Conservation (phyloP, 2,329 filamentous ascomycete genomes). For the Colletotrichum sojae region DNA sequence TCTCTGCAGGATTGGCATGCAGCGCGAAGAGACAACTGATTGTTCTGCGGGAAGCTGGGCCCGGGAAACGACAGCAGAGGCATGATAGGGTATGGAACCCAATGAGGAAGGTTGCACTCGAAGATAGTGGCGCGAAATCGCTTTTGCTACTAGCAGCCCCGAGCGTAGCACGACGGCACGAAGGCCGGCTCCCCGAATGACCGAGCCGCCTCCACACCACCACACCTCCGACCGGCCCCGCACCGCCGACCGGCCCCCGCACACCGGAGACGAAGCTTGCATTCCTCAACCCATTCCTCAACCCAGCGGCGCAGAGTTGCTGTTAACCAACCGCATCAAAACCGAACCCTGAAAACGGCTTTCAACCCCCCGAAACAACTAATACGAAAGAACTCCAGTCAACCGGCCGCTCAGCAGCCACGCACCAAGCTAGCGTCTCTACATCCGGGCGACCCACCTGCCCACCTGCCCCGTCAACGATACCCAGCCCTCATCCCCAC, state of each 20-base stretch:
- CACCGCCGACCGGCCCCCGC: background rate
- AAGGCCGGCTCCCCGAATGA: background rate
- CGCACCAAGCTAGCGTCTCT: too few species aligned
- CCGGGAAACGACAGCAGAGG: background rate
- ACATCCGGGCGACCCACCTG: too few species aligned
- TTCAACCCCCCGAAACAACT: too few species aligned
- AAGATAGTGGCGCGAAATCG: background rate
- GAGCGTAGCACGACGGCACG: background rate
- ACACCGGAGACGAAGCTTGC: background rate
- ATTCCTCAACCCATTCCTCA: background rate
- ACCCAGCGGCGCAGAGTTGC: too few species aligned
- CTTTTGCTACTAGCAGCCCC: background rate
- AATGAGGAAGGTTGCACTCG: background rate
- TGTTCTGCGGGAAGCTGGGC: background rate
- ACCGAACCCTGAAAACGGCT: too few species aligned
- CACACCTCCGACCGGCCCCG: background rate
- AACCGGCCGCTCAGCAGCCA: too few species aligned
- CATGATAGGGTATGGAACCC: background rate
- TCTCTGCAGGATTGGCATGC: background rate
- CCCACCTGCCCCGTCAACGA: slow-evolving; percentile 3
- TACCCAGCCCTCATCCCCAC: background rate
- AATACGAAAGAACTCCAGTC: too few species aligned
- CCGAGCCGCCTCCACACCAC: background rate
- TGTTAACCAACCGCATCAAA: too few species aligned
- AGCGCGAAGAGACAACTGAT: background rate